Evolutionary conservation across 257 asterid species (phyloP).

Genomic region (Leptodermis oblonga): DNA sequence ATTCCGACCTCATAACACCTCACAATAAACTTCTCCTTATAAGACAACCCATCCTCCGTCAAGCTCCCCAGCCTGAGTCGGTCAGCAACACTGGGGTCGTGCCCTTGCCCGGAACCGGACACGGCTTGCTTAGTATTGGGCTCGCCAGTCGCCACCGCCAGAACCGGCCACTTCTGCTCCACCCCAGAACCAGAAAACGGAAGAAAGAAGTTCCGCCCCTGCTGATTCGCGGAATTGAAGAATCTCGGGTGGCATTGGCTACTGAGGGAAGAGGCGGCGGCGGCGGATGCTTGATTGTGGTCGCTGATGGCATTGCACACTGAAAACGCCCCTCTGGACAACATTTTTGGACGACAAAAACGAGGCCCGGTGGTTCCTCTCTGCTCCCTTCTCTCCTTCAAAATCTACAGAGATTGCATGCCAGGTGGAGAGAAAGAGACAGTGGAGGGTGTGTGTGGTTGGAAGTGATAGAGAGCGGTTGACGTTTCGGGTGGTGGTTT

Average conservation of each 20-base stretch:
- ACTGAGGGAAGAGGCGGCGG: conserved; percentile 2
- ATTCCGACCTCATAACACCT: conserved; percentile 94
- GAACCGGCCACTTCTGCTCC: conserved; percentile 21
- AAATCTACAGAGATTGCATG: conserved; percentile 14
- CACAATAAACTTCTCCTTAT: conserved; percentile 83
- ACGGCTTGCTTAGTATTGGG: conserved; percentile 33
- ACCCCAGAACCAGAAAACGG: conserved; percentile 10
- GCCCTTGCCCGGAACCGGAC: no score
- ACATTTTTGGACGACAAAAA: no score
- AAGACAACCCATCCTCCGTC: conserved; percentile 83
- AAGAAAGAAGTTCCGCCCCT: conserved; percentile 16
- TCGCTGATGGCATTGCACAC: conserved; percentile 24
- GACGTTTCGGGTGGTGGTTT: background rate
- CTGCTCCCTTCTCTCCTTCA: no score
- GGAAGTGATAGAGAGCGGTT: background rate
- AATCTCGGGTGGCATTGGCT: conserved; percentile 11
- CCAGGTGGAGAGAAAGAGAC: conserved; percentile 8
- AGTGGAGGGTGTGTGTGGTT: background rate
- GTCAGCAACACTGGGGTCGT: conserved; percentile 64
- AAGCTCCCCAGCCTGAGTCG: conserved; percentile 84
- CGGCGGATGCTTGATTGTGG: conserved; percentile 12
- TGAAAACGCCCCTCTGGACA: conserved; percentile 22
- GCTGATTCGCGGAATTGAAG: conserved; percentile 14
- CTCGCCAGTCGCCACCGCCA: conserved; percentile 63
- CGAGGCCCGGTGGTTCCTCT: no score